Percentiles rank a stretch among this genome's conserved stretches.
Evolutionary conservation across 148 eudicot species (phyloP).

Genomic region (Silene conica): DNA sequence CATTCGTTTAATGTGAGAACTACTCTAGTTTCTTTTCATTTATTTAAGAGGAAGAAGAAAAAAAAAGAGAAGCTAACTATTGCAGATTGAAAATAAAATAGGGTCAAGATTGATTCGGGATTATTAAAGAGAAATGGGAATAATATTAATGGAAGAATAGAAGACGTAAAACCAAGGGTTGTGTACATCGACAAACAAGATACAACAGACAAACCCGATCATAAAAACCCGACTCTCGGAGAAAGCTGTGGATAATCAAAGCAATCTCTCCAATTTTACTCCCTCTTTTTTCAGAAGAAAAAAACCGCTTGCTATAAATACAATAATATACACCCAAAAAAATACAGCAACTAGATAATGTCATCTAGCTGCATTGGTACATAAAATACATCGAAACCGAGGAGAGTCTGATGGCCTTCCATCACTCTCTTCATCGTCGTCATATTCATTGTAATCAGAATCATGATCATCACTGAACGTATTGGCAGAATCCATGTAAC

Average conservation of each 20-base stretch:
- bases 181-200: slow-evolving; percentile 10
- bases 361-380: slow-evolving; percentile 87
- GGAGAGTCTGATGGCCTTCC: slow-evolving; percentile 33
- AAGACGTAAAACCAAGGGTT: background rate
- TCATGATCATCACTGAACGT: slow-evolving; percentile 40
- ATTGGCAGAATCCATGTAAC: slow-evolving; percentile 70
- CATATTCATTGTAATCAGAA: slow-evolving; percentile 38
- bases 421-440: slow-evolving; percentile 46
- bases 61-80: no score
- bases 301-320: slow-evolving; percentile 4
- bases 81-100: no score
- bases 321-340: background rate
- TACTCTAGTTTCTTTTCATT: no score
- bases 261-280: background rate
- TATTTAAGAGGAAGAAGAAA: no score
- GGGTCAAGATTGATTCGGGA: no score
- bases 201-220: slow-evolving; percentile 4
- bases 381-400: slow-evolving; percentile 73
- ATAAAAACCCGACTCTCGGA: slow-evolving; percentile 23
- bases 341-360: slow-evolving; percentile 28
- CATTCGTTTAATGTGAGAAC: no score
- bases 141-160: background rate
- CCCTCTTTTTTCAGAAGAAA: background rate
- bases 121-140: background rate
- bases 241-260: slow-evolving; percentile 13